Conservation (phyloP, 2,329 filamentous ascomycete genomes). For the Colletotrichum lentis region DNA sequence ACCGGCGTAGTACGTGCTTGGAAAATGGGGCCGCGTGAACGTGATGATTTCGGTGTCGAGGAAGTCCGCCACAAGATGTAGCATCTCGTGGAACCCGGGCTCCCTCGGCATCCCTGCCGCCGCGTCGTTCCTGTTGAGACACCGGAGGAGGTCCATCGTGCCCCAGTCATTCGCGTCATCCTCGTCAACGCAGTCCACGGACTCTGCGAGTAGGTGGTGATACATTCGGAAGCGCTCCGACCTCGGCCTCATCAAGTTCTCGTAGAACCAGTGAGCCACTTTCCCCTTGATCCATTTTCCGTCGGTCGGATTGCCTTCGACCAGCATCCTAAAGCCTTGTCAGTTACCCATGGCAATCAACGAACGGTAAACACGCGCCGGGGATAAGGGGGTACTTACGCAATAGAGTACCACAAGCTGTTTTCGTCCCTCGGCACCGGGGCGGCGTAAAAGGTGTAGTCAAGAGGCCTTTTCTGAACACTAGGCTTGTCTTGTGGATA, state of each 20-base stretch:
- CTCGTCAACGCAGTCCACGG: neutral
- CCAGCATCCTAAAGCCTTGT: neutral
- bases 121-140: neutral
- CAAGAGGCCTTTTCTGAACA: neutral
- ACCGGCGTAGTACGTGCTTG: neutral
- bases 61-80: slow-evolving; percentile 26
- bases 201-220: slow-evolving; percentile 13
- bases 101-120: slow-evolving; percentile 15
- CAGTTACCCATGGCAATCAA: no score
- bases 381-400: slow-evolving; percentile 10
- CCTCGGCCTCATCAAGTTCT: neutral
- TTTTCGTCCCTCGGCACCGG: slow-evolving; percentile 15
- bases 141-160: slow-evolving; percentile 6
- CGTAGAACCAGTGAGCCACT: slow-evolving; percentile 1
- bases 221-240: slow-evolving; percentile 26
- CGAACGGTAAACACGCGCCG: no score
- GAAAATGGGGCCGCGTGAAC: slow-evolving; percentile 2
- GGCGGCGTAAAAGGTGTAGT: slow-evolving; percentile 1
- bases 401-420: slow-evolving; percentile 25
- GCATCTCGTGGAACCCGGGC: slow-evolving; percentile 27
- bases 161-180: slow-evolving; percentile 10
- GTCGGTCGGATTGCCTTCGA: neutral
- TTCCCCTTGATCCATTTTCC: neutral
- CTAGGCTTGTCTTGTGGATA: neutral
- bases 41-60: slow-evolving; percentile 23